Conservation (phyloP, 768 basidiomycete species). For the Royoungia palumana region DNA sequence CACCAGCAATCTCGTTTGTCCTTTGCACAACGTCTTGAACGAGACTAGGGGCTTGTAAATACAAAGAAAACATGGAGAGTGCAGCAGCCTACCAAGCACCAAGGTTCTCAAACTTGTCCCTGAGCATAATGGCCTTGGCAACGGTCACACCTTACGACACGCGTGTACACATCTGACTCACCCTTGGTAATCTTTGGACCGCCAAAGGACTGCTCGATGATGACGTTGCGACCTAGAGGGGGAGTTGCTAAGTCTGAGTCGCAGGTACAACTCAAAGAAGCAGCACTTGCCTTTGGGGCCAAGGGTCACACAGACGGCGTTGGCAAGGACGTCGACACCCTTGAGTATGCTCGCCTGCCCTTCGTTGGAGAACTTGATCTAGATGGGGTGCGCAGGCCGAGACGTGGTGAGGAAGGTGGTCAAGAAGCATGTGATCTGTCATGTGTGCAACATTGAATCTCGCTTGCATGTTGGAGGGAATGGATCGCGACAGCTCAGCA, state of each 20-base stretch:
- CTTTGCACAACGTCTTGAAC: conserved; percentile 95
- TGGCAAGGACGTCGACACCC: conserved; percentile 95
- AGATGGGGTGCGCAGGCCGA: conserved; percentile 47
- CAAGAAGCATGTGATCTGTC: conserved; percentile 20
- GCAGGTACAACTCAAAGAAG: not conserved
- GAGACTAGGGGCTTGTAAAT: conserved; percentile 47
- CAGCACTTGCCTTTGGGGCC: conserved; percentile 80
- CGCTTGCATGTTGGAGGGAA: too few relatives aligned
- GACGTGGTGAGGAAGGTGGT: too few relatives aligned
- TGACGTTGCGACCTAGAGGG: conserved; percentile 84
- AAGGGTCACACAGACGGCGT: conserved; percentile 94
- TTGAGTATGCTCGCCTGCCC: conserved; percentile 90
- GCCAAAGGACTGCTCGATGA: conserved; percentile 93
- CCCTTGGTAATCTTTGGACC: conserved; percentile 96
- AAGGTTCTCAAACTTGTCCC: conserved; percentile 99
- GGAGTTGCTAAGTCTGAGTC: conserved; percentile 9
- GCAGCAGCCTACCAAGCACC: conserved; percentile 86
- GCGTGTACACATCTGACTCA: conserved; percentile 29
- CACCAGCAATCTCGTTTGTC: conserved; percentile 95
- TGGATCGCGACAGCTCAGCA: too few relatives aligned
- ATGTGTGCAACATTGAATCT: conserved; percentile 10
- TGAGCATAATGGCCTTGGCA: conserved; percentile 88
- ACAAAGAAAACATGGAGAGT: not conserved
- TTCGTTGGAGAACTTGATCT: conserved; percentile 95
- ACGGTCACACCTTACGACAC: conserved; percentile 76